Evolutionary conservation across 176 grass and related monocot species (phyloP), one percentile per base, ranked within the genome.

Genomic region (Phyllostachys edulis): DNA sequence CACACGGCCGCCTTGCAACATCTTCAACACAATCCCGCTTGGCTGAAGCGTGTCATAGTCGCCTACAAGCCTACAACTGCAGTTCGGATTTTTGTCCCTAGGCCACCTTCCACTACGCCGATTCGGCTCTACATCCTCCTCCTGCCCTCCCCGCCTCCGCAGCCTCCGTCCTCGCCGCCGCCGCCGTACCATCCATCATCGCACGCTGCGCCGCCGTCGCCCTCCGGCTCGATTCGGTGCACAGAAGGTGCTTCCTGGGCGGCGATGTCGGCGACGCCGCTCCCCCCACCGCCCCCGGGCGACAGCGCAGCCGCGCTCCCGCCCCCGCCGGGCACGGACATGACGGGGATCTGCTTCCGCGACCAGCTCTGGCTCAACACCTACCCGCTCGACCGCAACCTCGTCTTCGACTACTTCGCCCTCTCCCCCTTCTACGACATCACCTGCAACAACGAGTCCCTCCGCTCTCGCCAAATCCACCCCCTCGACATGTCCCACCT

Each of bases 361-460:
- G 96, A 98, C 80, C 96, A 98, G 85, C 91, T 98, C 61, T 98
- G 96, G 96, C 93, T 98, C 87, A 95, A 98, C 87, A 85, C 83
- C 77, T 95, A 92, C 80, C 93, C 91, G 45, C 96, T 98, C 41
- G 96, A 98, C 37, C 91, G 96, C 85, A 98, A 95, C 52, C 91
- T 98, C 87, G 93, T 98, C 86, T 98, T 98, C 79, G 96, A 98
- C 85, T 98, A 98, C 89, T 98, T 94, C 83, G 96, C 93, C 51
- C 91, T 98, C 76, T 95, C 96, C 62, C 96, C 96, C 26, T 98
- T 98, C 87, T 98, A 98, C 42, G 96, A 98, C 73, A 90, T 90
- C 82, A 88, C 93, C 77, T 98, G 96, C 91, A 95, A 89, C 77
- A 98, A 98, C 80, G 96, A 98, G 77, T 71, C 88, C 80, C 91